Evolutionary conservation across 345 rosid species (phyloP).

Genomic region (Eucalyptus globulus): DNA sequence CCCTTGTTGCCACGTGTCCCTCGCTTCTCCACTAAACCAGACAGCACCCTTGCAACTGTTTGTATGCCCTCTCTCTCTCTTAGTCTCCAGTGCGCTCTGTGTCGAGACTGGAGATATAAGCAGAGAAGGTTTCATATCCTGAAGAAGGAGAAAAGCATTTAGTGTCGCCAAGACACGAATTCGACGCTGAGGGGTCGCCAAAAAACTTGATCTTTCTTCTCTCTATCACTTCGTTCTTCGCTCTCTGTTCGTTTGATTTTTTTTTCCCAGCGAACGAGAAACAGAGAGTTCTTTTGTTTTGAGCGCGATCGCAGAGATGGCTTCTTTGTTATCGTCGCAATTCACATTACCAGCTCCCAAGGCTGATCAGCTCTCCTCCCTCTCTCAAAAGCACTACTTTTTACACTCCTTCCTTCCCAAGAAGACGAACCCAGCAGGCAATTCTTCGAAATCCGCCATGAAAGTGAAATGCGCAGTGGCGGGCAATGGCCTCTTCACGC

Average conservation of each 20-base stretch:
- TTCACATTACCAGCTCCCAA: slow-evolving; percentile 55
- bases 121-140: neutral
- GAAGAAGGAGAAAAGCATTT: neutral
- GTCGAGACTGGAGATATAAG: neutral
- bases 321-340: slow-evolving; percentile 60
- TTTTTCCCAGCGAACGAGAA: slow-evolving; percentile 4
- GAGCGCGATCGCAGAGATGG: slow-evolving; percentile 22
- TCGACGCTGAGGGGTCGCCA: neutral
- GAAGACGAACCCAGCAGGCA: slow-evolving; percentile 10
- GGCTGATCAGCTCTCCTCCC: slow-evolving; percentile 63
- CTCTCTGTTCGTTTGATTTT: neutral
- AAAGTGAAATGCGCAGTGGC: slow-evolving; percentile 49
- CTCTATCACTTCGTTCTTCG: neutral
- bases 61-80: neutral
- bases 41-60: slow-evolving; percentile 7
- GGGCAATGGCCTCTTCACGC: slow-evolving; percentile 97
- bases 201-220: neutral
- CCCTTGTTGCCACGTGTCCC: slow-evolving; percentile 63
- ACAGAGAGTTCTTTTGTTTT: neutral
- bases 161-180: neutral
- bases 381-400: slow-evolving; percentile 59
- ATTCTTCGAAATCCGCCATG: slow-evolving; percentile 21
- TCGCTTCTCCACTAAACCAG: slow-evolving; percentile 47
- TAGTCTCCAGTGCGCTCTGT: neutral
- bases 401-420: slow-evolving; percentile 62